Evolutionary conservation across 495 filamentous ascomycete species (phyloP).

Genomic region (Viridothelium virens): DNA sequence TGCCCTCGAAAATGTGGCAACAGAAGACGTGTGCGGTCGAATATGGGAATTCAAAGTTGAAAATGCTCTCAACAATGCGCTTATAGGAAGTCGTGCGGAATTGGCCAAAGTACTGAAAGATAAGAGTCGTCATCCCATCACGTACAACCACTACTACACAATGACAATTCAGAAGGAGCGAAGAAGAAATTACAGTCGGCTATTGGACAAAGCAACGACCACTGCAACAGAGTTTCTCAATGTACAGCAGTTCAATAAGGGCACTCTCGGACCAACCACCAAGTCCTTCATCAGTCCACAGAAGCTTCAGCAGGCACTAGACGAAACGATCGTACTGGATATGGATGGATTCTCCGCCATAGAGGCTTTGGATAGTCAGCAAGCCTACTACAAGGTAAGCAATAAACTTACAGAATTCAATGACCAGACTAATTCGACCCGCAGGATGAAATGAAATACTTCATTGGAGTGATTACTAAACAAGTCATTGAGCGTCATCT

Average conservation of each 20-base stretch:
- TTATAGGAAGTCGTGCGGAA: constrained; percentile 5
- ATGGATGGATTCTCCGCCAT: constrained; percentile 19
- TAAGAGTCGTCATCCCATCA: constrained; percentile 15
- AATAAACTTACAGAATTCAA: not conserved
- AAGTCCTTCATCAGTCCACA: not conserved
- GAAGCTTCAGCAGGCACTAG: not conserved
- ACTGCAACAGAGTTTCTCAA: too few relatives aligned
- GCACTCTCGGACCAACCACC: too few relatives aligned
- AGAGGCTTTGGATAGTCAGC: constrained; percentile 16
- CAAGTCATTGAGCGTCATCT: constrained; percentile 37
- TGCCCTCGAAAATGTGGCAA: constrained; percentile 16
- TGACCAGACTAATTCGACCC: not conserved
- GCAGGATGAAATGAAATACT: constrained; percentile 31
- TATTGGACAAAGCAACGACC: not conserved
- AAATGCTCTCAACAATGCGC: constrained; percentile 6
- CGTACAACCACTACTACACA: constrained; percentile 22
- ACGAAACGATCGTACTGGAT: constrained; percentile 3
- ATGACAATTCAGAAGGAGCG: constrained; percentile 16
- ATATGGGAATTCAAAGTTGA: constrained; percentile 18
- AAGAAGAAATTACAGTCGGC: not conserved
- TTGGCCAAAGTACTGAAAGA: constrained; percentile 15
- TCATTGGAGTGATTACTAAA: constrained; percentile 29
- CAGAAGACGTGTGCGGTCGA: constrained; percentile 17
- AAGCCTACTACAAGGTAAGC: constrained; percentile 26
- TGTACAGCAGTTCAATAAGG: too few relatives aligned